A percentile compares a stretch with the other conserved stretches of the same genome.
Evolutionary conservation across 2,329 filamentous ascomycete species (phyloP).

Genomic region (Bipolaris gigantea): DNA sequence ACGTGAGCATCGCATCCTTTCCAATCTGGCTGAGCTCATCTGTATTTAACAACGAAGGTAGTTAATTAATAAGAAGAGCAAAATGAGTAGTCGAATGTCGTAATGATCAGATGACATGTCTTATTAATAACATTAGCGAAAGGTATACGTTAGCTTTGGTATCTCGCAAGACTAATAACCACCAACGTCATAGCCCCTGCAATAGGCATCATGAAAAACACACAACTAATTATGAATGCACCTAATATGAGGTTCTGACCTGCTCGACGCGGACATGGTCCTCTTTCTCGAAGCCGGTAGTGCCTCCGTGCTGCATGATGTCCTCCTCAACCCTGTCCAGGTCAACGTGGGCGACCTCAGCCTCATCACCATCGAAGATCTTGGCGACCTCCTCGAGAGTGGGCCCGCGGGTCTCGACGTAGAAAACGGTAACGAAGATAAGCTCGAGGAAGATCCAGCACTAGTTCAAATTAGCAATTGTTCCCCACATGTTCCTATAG

Average conservation of each 20-base stretch:
- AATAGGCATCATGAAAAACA: not conserved
- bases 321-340: constrained; percentile 25
- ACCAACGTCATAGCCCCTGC: not conserved
- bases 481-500: not conserved
- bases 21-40: not conserved
- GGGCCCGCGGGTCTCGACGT: constrained; percentile 70
- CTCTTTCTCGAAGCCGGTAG: constrained; percentile 32
- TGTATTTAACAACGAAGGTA: not conserved
- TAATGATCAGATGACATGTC: not conserved
- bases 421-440: constrained; percentile 66
- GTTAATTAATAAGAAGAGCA: not conserved
- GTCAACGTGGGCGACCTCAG: constrained; percentile 44
- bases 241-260: constrained; percentile 8
- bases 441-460: constrained; percentile 64
- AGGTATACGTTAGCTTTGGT: not conserved
- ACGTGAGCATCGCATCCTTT: not conserved
- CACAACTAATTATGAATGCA: not conserved
- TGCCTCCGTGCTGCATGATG: constrained; percentile 9
- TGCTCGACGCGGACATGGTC: constrained; percentile 23
- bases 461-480: constrained; percentile 18
- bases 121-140: constrained; percentile 5
- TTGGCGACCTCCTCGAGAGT: constrained; percentile 71
- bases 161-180: constrained; percentile 7
- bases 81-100: no score
- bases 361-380: constrained; percentile 69